Conservation (phyloP, 768 basidiomycete genomes). For the Leccinum aurantiacum region DNA sequence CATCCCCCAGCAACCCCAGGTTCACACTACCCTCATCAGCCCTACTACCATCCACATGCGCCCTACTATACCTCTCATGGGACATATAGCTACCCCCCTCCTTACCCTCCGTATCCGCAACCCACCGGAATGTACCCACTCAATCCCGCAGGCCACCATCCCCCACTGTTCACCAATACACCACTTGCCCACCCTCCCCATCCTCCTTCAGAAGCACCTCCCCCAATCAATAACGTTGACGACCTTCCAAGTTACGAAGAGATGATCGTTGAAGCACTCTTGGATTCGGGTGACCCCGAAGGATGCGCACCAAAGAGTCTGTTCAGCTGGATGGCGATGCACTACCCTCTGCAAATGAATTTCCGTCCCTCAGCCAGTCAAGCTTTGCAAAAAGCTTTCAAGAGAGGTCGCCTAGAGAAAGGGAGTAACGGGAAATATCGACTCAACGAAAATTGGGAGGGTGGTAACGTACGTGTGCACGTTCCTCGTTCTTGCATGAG, state of each 20-base stretch:
- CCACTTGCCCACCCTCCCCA: conserved; percentile 36
- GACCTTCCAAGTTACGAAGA: conserved; percentile 87
- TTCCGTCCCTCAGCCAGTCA: conserved; percentile 89
- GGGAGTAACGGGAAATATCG: conserved; percentile 70
- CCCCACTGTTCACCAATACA: conserved; percentile 37
- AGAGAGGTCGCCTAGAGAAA: conserved; percentile 79
- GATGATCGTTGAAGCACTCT: conserved; percentile 83
- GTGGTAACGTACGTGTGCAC: conserved; percentile 61
- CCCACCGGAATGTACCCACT: conserved; percentile 33
- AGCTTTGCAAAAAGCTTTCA: conserved; percentile 83
- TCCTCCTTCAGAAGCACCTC: conserved; percentile 28
- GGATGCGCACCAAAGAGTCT: conserved; percentile 82
- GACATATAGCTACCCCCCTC: conserved; percentile 40
- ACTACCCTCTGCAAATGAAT: conserved; percentile 84
- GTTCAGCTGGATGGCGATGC: conserved; percentile 80
- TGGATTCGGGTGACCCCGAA: conserved; percentile 64
- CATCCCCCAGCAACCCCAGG: conserved; percentile 23
- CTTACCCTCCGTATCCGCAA: conserved; percentile 33
- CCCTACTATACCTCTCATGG: conserved; percentile 58
- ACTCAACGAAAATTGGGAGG: conserved; percentile 76
- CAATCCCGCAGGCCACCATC: conserved; percentile 28
- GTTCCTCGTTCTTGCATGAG: background rate
- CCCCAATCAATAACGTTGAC: conserved; percentile 31
- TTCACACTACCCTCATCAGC: conserved; percentile 50
- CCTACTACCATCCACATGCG: conserved; percentile 61